phyloP scores from a whole-genome alignment of 768 basidiomycete genomes.

The Gelatoporia subvermispora region DNA sequence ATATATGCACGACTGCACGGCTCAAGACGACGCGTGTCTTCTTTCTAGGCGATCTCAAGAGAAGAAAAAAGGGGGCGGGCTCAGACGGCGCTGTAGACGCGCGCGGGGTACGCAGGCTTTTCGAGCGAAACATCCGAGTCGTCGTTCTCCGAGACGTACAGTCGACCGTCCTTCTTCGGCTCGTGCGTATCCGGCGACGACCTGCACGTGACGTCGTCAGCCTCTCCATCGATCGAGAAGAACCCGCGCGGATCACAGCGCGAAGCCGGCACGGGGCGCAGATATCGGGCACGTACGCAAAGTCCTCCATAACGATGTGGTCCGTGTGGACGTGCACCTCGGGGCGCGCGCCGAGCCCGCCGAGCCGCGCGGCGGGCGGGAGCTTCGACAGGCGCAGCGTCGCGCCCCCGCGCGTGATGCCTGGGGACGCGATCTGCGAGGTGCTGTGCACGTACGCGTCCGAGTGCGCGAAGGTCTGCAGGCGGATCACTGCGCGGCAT shows the following conservation, averaged over 20 bases:
- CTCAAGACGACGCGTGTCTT: too few species aligned
- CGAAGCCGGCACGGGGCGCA: too few species aligned
- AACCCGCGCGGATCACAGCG: too few species aligned
- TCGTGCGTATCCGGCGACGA: background rate
- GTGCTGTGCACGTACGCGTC: constrained; percentile 22
- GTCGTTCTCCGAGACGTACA: background rate
- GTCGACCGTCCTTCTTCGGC: background rate
- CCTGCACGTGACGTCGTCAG: too few species aligned
- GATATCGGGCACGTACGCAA: constrained; percentile 24
- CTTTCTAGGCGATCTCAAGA: too few species aligned
- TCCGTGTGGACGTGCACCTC: constrained; percentile 56
- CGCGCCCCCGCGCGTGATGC: background rate
- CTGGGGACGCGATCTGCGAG: constrained; percentile 6
- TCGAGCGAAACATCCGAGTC: background rate
- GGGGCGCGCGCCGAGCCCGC: constrained; percentile 25
- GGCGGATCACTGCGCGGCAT: constrained; percentile 63
- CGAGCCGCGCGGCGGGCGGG: constrained; percentile 7
- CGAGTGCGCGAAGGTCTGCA: constrained; percentile 47
- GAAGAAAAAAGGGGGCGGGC: too few species aligned
- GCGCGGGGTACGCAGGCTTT: too few species aligned
- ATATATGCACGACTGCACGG: too few species aligned
- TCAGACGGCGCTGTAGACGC: too few species aligned
- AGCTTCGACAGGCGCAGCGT: constrained; percentile 6
- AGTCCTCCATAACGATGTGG: constrained; percentile 56
- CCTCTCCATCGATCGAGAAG: too few species aligned